phyloP scores from a whole-genome alignment of 768 basidiomycete genomes.

The Tulasnella sp. region DNA sequence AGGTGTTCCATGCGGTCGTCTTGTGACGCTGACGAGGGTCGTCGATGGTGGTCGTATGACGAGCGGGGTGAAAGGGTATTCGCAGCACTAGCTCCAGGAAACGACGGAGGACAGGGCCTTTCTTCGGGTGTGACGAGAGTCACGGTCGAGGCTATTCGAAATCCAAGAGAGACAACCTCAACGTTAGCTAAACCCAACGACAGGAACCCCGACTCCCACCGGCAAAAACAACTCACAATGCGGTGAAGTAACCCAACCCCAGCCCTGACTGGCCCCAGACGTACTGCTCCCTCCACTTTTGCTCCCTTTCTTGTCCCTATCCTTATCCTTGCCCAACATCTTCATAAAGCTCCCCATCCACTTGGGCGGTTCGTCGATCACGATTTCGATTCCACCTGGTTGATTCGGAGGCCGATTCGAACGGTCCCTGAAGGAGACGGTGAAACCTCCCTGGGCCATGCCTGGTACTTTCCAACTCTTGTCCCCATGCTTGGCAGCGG shows the following conservation, averaged over 20 bases:
- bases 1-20: background rate
- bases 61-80: background rate
- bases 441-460: background rate
- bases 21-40: background rate
- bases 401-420: background rate
- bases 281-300: background rate
- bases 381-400: background rate
- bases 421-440: constrained; percentile 1
- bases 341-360: constrained; percentile 17
- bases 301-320: background rate
- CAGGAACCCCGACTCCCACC: background rate
- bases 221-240: background rate
- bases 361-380: constrained; percentile 19
- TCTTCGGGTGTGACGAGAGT: background rate
- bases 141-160: background rate
- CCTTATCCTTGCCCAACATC: constrained; percentile 12
- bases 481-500: background rate
- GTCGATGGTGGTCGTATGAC: background rate
- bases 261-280: background rate
- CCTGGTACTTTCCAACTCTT: constrained; percentile 4
- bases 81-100: background rate
- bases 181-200: background rate
- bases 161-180: background rate
- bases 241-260: background rate
- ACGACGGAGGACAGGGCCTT: background rate